Evolutionary conservation across 176 grass and related monocot species (phyloP).

Genomic region (Phoenix dactylifera): DNA sequence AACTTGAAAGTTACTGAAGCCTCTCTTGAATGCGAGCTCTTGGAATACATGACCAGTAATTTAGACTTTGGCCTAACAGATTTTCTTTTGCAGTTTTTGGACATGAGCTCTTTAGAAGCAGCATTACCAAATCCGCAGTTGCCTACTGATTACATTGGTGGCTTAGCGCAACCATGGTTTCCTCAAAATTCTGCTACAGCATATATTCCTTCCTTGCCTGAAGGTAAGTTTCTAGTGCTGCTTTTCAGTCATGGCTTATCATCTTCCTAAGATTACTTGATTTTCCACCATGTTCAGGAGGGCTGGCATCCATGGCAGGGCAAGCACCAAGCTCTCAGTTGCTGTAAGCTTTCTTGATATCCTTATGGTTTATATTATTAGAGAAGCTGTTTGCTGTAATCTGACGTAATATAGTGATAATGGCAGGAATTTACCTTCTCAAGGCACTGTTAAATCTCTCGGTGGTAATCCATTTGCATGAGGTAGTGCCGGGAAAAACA

Average conservation of each 20-base stretch:
- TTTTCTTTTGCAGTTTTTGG: slow-evolving; percentile 60
- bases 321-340: slow-evolving; percentile 38
- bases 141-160: slow-evolving; percentile 28
- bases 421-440: slow-evolving; percentile 45
- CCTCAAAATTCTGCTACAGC: slow-evolving; percentile 37
- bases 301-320: slow-evolving; percentile 32
- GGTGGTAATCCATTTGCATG: slow-evolving; percentile 82
- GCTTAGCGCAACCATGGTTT: slow-evolving; percentile 42
- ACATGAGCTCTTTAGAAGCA: slow-evolving; percentile 63
- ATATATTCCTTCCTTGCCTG: slow-evolving; percentile 42
- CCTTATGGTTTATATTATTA: neutral
- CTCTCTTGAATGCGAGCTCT: too few relatives aligned
- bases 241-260: neutral
- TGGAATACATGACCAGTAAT: too few relatives aligned
- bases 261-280: slow-evolving; percentile 10
- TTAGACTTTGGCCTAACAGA: too few relatives aligned
- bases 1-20: too few relatives aligned
- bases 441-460: slow-evolving; percentile 41
- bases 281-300: slow-evolving; percentile 40
- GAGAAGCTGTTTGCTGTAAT: neutral
- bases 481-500: slow-evolving; percentile 1
- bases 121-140: slow-evolving; percentile 41
- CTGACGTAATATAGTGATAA: slow-evolving; percentile 14
- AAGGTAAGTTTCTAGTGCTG: slow-evolving; percentile 28
- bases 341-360: slow-evolving; percentile 41